Conservation (phyloP, 768 basidiomycete species). For the Leccinum variicolor region DNA sequence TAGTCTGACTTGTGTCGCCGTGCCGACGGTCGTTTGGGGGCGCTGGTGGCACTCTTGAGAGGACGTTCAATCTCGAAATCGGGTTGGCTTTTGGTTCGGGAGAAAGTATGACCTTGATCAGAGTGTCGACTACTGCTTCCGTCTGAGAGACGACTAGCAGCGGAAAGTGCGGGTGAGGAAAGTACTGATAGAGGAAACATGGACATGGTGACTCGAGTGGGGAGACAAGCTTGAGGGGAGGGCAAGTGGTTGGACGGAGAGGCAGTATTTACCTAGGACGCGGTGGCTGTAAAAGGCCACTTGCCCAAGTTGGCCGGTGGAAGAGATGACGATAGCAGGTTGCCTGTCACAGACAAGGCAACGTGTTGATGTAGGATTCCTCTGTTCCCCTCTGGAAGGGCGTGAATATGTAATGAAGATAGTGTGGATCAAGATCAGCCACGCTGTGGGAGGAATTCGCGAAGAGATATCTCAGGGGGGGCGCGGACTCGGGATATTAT, state of each 20-base stretch:
- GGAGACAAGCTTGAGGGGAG: conserved; percentile 12
- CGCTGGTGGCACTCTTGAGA: conserved; percentile 32
- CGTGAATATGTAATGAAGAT: conserved; percentile 26
- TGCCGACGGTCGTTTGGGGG: conserved; percentile 30
- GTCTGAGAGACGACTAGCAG: conserved; percentile 40
- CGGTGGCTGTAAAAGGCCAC: conserved; percentile 33
- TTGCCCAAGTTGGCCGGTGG: conserved; percentile 30
- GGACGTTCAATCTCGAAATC: conserved; percentile 69
- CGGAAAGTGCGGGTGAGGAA: conserved; percentile 30
- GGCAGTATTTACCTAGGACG: conserved; percentile 31
- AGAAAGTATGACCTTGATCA: conserved; percentile 31
- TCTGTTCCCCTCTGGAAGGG: conserved; percentile 21
- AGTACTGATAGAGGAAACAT: conserved; percentile 31
- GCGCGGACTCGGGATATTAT: conserved; percentile 14
- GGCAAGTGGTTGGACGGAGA: conserved; percentile 6
- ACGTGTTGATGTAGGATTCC: conserved; percentile 32
- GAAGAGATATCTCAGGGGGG: conserved; percentile 18
- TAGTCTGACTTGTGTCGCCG: conserved; percentile 41
- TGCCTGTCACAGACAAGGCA: conserved; percentile 31
- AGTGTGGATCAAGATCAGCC: conserved; percentile 31
- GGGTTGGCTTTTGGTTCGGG: conserved; percentile 41
- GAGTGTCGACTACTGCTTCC: conserved; percentile 34
- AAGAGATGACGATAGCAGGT: conserved; percentile 25
- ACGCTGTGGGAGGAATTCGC: conserved; percentile 16
- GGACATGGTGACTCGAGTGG: neutral